phyloP scores from a whole-genome alignment of 1,284 basidiomycete species.

The Ganoderma leucocontextum region DNA sequence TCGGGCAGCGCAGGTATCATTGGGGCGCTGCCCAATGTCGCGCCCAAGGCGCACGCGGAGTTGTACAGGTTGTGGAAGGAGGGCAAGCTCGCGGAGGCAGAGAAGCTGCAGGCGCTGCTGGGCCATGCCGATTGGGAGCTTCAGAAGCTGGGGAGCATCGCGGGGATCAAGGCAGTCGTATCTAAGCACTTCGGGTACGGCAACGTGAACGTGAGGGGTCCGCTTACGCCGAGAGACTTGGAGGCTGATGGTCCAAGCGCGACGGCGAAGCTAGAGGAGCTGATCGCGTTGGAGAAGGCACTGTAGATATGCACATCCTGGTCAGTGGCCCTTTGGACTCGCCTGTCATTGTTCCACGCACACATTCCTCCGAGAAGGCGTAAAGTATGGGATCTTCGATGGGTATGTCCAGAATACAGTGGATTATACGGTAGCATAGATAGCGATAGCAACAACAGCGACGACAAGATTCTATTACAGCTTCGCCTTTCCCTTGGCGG shows the following conservation, averaged over 20 bases:
- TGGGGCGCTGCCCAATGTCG: constrained; percentile 79
- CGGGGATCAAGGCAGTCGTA: constrained; percentile 76
- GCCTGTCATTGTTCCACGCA: neutral
- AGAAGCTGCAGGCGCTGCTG: constrained; percentile 73
- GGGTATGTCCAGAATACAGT: constrained; percentile 28
- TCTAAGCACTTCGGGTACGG: constrained; percentile 78
- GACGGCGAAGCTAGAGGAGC: constrained; percentile 55
- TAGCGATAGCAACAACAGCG: constrained; percentile 15
- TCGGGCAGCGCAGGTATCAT: constrained; percentile 77
- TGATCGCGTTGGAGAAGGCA: constrained; percentile 71
- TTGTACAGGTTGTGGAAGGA: constrained; percentile 67
- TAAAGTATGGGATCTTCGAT: neutral
- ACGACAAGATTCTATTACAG: constrained; percentile 35
- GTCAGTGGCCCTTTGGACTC: neutral
- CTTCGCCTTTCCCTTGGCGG: constrained; percentile 50
- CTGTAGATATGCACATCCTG: constrained; percentile 42
- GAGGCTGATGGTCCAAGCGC: constrained; percentile 46
- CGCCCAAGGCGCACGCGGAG: constrained; percentile 76
- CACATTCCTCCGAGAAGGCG: neutral
- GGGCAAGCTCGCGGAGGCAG: constrained; percentile 71
- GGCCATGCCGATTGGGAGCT: constrained; percentile 80
- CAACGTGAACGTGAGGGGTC: constrained; percentile 61
- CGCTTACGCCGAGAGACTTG: constrained; percentile 56
- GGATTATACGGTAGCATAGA: constrained; percentile 22
- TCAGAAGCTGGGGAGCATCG: constrained; percentile 75